Conservation (phyloP, 2,329 filamentous ascomycete genomes). For the Incumbomyces lentus region DNA sequence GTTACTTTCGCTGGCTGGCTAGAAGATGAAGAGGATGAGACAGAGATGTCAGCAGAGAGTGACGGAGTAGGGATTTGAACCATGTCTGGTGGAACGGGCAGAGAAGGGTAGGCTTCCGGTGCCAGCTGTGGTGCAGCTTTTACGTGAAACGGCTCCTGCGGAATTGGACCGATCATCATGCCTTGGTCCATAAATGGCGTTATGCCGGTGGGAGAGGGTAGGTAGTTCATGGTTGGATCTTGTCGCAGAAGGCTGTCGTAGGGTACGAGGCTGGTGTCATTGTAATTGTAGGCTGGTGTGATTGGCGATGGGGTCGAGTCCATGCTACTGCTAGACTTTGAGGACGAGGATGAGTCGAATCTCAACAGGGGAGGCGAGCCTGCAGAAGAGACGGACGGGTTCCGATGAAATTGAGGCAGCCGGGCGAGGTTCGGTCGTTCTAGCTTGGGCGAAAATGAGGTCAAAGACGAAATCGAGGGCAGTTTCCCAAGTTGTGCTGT, state of each 20-base stretch:
- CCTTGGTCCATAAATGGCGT: constrained; percentile 21
- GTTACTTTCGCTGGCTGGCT: constrained; percentile 4
- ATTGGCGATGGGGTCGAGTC: constrained; percentile 21
- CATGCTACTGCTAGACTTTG: constrained; percentile 19
- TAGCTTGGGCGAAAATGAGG: constrained; percentile 12
- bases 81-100: constrained; percentile 7
- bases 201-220: constrained; percentile 19
- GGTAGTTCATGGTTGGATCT: constrained; percentile 13
- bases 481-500: constrained; percentile 4
- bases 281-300: constrained; percentile 19
- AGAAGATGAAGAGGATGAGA: constrained; percentile 7
- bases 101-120: constrained; percentile 3
- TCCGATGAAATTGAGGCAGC: constrained; percentile 15
- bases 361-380: constrained; percentile 17
- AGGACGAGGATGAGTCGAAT: constrained; percentile 15
- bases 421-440: constrained; percentile 16
- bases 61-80: constrained; percentile 9
- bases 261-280: constrained; percentile 14
- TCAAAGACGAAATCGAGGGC: constrained; percentile 7
- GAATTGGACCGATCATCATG: constrained; percentile 14
- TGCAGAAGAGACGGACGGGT: constrained; percentile 18
- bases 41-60: constrained; percentile 7
- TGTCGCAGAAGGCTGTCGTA: constrained; percentile 20
- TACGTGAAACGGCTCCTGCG: constrained; percentile 5
- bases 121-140: not conserved